phyloP scores from a whole-genome alignment of 352 stramenopile species.

The Globisporangium emineosum region DNA sequence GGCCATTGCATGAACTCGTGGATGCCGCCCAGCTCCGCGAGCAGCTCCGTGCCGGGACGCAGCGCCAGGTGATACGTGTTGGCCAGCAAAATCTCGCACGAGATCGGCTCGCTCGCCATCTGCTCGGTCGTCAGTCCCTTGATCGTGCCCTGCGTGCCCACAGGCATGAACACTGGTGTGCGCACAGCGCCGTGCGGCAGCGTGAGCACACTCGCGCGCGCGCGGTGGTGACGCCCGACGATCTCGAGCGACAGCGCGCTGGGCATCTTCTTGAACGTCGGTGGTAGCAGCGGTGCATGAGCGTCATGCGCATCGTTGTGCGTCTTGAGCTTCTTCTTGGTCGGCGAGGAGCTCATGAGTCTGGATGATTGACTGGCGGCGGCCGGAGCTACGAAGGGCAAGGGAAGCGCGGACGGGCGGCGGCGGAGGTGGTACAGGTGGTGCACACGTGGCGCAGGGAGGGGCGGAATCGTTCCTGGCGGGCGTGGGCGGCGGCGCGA shows the following conservation, averaged over 20 bases:
- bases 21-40: slow-evolving; percentile 87
- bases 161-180: slow-evolving; percentile 96
- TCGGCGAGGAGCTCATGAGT: slow-evolving; percentile 16
- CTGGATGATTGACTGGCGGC: slow-evolving; percentile 8
- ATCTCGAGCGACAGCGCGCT: slow-evolving; percentile 48
- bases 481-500: background rate
- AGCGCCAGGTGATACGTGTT: slow-evolving; percentile 98
- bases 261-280: slow-evolving; percentile 34
- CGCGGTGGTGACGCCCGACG: slow-evolving; percentile 43
- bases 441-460: background rate
- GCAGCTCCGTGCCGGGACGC: slow-evolving; percentile 88
- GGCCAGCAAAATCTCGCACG: slow-evolving; percentile 92
- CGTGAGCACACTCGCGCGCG: slow-evolving; percentile 68
- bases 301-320: slow-evolving; percentile 1
- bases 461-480: slow-evolving; percentile 8
- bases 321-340: slow-evolving; percentile 20
- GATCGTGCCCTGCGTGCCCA: slow-evolving; percentile 96
- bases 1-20: slow-evolving; percentile 97
- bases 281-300: background rate
- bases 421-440: background rate
- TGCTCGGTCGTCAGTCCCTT: slow-evolving; percentile 90
- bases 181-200: slow-evolving; percentile 84
- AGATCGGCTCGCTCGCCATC: slow-evolving; percentile 60
- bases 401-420: background rate
- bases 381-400: background rate